phyloP scores from a whole-genome alignment of 2,329 filamentous ascomycete genomes.

The Dothistroma septosporum region DNA sequence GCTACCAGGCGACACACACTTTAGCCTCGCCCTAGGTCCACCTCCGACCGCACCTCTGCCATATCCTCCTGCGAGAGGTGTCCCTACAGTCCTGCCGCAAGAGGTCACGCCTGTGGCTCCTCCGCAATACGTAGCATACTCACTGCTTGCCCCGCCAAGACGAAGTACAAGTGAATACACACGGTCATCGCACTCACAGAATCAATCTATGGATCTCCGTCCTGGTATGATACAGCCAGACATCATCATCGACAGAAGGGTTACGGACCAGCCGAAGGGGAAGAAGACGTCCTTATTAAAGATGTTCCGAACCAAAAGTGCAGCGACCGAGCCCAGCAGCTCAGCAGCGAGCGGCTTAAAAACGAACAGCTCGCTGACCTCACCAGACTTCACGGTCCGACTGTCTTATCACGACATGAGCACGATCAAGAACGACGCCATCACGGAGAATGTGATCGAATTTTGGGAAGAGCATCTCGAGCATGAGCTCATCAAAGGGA shows the following conservation, averaged over 20 bases:
- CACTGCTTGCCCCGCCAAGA: neutral
- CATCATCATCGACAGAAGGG: neutral
- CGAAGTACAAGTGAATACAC: neutral
- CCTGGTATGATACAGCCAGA: neutral
- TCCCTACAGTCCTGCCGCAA: neutral
- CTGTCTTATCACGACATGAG: slow-evolving; percentile 7
- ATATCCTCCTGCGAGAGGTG: neutral
- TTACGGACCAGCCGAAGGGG: neutral
- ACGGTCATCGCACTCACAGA: neutral
- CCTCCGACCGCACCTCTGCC: slow-evolving; percentile 1
- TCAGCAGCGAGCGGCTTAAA: neutral
- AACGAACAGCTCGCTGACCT: neutral
- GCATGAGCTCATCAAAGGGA: slow-evolving; percentile 4
- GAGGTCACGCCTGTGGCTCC: neutral
- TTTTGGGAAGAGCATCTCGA: slow-evolving; percentile 15
- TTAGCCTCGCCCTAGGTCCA: neutral
- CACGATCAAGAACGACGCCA: slow-evolving; percentile 6
- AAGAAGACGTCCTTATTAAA: slow-evolving; percentile 2
- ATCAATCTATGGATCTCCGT: neutral
- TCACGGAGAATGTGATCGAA: slow-evolving; percentile 9
- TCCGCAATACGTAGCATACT: neutral
- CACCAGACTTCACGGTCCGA: neutral
- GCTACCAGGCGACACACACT: slow-evolving; percentile 8
- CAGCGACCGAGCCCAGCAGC: neutral
- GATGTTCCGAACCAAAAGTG: slow-evolving; percentile 6